Evolutionary conservation across 2,329 filamentous ascomycete genomes (phyloP).

Genomic region (Lecanosticta acicola): DNA sequence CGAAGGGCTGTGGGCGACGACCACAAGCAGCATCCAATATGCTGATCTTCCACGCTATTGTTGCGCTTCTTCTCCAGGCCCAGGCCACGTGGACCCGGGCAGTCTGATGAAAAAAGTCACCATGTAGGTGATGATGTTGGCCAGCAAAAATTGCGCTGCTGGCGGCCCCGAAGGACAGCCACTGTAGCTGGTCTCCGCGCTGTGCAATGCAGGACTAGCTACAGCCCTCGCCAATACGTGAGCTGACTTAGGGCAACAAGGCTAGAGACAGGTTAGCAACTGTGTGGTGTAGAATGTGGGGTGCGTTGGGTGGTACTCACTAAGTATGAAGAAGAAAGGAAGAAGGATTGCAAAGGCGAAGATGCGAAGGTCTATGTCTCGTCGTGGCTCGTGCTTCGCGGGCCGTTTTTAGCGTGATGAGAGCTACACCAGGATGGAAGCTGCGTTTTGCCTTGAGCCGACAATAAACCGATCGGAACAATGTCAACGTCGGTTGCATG

Average conservation of each 20-base stretch:
- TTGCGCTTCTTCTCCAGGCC: not conserved
- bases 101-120: not conserved
- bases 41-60: too few relatives aligned
- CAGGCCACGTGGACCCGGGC: not conserved
- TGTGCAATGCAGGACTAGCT: not conserved
- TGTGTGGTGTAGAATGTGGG: too few relatives aligned
- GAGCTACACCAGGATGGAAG: not conserved
- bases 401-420: not conserved
- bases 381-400: too few relatives aligned
- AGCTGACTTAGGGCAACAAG: not conserved
- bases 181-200: not conserved
- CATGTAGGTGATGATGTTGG: not conserved
- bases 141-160: constrained; percentile 3
- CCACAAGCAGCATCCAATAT: too few relatives aligned
- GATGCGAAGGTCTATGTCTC: not conserved
- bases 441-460: too few relatives aligned
- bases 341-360: not conserved
- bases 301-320: too few relatives aligned
- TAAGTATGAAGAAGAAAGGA: not conserved
- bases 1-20: too few relatives aligned
- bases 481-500: too few relatives aligned
- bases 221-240: not conserved
- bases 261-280: too few relatives aligned
- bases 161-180: not conserved
- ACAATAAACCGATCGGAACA: too few relatives aligned